These are phyloP conservation scores for Malus orientalis DNA, from an alignment of 306 rosid species.

Conservation along the genomic window DNA sequence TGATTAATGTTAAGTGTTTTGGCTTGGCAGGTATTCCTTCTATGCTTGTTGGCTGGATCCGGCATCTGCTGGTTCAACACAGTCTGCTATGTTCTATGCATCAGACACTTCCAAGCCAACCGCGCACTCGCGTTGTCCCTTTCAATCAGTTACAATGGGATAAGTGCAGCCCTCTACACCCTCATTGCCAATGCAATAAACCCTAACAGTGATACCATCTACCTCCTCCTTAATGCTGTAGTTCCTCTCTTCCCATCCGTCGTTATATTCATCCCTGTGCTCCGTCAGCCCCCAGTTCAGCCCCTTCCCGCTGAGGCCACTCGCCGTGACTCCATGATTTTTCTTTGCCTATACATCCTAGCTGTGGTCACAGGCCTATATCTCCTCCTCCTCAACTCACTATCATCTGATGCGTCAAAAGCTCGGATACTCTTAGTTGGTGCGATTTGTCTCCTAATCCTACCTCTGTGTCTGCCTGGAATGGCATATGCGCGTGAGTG, in stretches of 20 bases:
- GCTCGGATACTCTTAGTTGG: slow-evolving; percentile 48
- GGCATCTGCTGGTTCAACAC: slow-evolving; percentile 93
- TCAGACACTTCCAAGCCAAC: slow-evolving; percentile 43
- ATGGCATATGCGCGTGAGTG: slow-evolving; percentile 29
- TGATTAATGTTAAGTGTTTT: not conserved
- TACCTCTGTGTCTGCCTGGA: slow-evolving; percentile 43
- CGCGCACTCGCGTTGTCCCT: slow-evolving; percentile 66
- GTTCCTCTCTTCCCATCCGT: slow-evolving; percentile 51
- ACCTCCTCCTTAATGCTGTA: slow-evolving; percentile 60
- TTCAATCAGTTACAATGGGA: slow-evolving; percentile 63
- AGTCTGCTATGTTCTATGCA: slow-evolving; percentile 65
- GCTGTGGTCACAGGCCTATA: slow-evolving; percentile 68
- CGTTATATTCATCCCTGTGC: slow-evolving; percentile 43
- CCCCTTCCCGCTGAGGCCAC: slow-evolving; percentile 9
- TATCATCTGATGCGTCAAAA: slow-evolving; percentile 13
- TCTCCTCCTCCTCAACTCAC: slow-evolving; percentile 42
- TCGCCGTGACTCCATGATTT: slow-evolving; percentile 28
- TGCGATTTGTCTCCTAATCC: slow-evolving; percentile 39
- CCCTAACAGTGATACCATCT: slow-evolving; percentile 33
- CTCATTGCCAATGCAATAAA: slow-evolving; percentile 57
- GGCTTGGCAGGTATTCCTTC: slow-evolving; percentile 51
- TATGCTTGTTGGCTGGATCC: slow-evolving; percentile 73
- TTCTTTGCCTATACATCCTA: slow-evolving; percentile 48
- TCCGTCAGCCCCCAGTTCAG: slow-evolving; percentile 29
- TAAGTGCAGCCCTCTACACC: slow-evolving; percentile 69